Evolutionary conservation across 768 basidiomycete species (phyloP), one percentile per base, ranked within the genome.

Genomic region (Boletus reticulatus): DNA sequence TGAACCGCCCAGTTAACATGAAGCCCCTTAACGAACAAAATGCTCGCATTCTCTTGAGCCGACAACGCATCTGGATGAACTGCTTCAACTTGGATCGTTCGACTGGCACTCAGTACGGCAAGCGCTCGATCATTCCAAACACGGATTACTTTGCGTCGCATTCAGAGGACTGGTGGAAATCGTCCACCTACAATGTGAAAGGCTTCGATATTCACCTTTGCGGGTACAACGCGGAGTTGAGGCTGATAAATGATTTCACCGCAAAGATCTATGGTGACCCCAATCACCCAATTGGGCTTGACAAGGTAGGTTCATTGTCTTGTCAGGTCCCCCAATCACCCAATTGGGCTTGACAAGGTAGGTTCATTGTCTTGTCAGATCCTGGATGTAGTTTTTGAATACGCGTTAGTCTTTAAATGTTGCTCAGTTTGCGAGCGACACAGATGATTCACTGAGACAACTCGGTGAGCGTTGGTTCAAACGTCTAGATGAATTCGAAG

Each of bases 61-160:
- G 94, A 41, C 92, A 92, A 50, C 84, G 94, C 20, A 81, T 89
- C 7, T 98, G 94, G 94, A 73, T 96, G 54, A 89, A 87, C 67
- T 94, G 92, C 71, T 92, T 88, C 74, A 92, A 94, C 71, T 75
- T 96, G 41, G 94, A 98, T 70, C 86, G 92, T 22, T 94, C 92
- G 6, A 88, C 89, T 9, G 86, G 90, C 5, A 87, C 85, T 17
- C 88, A 94, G 69, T 93, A 95, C 71, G 94, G 94, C 52, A 93
- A 93, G 72, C 81, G 84, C 0, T 85, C 90, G 17, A 91, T 90
- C 43, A 86, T 97, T 67, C 78, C 78, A 57, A 83, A 88, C 61
- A 77, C 79, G 8, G 90, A 92, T 72, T 94, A 89, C 68, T 86
- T 87, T 55, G 87, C 88, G 16, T 79, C 76, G 52, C 85, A 87